Evolutionary conservation across 2,329 filamentous ascomycete species (phyloP).

Genomic region (Arthroderma uncinatum): DNA sequence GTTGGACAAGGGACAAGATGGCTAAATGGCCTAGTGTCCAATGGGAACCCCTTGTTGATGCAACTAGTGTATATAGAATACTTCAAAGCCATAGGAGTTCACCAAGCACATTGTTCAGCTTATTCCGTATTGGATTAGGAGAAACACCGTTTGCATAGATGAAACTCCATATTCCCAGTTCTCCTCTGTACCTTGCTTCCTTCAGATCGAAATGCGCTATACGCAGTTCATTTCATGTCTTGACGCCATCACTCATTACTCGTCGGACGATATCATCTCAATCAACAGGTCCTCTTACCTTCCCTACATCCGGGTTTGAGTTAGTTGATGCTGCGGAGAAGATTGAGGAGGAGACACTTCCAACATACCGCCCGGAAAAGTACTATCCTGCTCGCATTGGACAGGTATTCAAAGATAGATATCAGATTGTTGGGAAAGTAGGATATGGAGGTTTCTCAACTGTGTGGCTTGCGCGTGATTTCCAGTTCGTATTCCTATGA

Average conservation of each 20-base stretch:
- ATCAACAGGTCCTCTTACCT: neutral
- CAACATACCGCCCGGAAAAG: neutral
- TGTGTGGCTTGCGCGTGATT: slow-evolving; percentile 4
- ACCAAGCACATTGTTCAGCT: too few species aligned
- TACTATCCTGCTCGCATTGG: slow-evolving; percentile 5
- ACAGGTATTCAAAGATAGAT: neutral
- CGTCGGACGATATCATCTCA: neutral
- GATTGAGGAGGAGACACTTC: slow-evolving; percentile 3
- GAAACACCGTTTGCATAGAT: neutral
- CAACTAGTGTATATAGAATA: too few species aligned
- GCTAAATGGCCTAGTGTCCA: too few species aligned
- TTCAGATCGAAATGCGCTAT: too few species aligned
- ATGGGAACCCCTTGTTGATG: too few species aligned
- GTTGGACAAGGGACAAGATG: too few species aligned
- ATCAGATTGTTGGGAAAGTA: slow-evolving; percentile 5
- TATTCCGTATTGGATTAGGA: neutral
- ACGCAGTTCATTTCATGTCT: too few species aligned
- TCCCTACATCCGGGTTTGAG: neutral
- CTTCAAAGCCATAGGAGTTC: too few species aligned
- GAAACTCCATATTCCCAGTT: neutral
- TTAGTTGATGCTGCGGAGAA: neutral
- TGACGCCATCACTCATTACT: neutral
- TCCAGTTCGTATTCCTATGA: neutral
- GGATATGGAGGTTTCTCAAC: slow-evolving; percentile 5
- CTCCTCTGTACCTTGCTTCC: neutral